Evolutionary conservation across 2,329 filamentous ascomycete species (phyloP), one percentile per base, ranked within the genome.

Genomic region (Fusarium graminum): DNA sequence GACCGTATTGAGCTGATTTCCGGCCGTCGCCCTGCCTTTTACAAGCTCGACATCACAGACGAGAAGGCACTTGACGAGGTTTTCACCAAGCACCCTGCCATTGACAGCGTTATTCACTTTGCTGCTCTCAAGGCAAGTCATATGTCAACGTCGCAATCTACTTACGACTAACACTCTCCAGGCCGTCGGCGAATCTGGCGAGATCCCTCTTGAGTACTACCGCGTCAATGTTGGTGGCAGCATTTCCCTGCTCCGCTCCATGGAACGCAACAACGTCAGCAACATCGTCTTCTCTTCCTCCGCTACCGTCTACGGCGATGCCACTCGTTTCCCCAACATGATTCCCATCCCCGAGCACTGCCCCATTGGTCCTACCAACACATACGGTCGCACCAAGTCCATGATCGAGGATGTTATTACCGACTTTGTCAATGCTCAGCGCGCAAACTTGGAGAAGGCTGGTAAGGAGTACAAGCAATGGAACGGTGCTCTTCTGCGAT

Each of bases 211-310:
- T 76, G 94, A 97, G 81, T 99, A 99, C 88, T 99, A 97, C 86
- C 88, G 91, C 73, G 92, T 97, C 84, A 99, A 99, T 78, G 95
- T 98, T 63, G 91, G 91, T 76, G 96, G 95, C 79, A 95, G 93
- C 74, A 90, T 99, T 74, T 86, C 89, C 72, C 91, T 99, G 45
- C 87, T 99, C 65, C 87, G 89, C 68, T 89, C 90, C 75, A 98
- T 99, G 93, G 86, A 88, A 76, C 90, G 89, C 79, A 88, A 97
- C 85, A 90, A 94, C 80, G 94, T 99, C 72, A 88, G 88, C 81
- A 98, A 97, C 85, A 95, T 99, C 74, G 95, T 99, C 80, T 99
- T 99, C 83, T 98, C 94, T 63, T 97, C 93, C 65, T 97, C 94
- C 2, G 95, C 95, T 32, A 99, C 96, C 71, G 95, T 99, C 70